A percentile compares a stretch with the other conserved stretches of the same genome.
These are phyloP conservation scores for Cercophora scortea DNA, from an alignment of 495 filamentous ascomycete genomes.

Conservation along the genomic window DNA sequence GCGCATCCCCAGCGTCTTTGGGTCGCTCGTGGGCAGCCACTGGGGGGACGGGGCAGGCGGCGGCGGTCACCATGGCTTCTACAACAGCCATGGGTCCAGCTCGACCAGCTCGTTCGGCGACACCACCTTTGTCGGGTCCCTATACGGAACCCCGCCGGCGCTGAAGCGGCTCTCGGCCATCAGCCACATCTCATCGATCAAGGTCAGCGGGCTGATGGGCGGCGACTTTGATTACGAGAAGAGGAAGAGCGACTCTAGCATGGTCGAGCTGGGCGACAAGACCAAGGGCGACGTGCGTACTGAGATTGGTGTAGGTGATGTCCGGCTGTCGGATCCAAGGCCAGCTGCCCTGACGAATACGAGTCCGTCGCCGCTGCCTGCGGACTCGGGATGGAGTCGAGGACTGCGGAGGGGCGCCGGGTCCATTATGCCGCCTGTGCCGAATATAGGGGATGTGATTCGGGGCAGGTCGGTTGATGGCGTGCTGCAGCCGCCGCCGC, in stretches of 20 bases:
- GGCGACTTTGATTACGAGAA: background rate
- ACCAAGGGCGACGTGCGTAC: background rate
- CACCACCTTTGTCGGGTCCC: conserved; percentile 5
- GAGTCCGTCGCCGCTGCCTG: background rate
- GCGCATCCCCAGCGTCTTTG: conserved; percentile 16
- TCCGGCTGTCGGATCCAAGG: background rate
- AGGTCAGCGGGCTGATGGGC: background rate
- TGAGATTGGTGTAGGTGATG: background rate
- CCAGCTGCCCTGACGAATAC: background rate
- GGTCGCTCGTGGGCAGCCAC: conserved; percentile 5
- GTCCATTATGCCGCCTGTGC: background rate
- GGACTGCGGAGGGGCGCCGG: background rate
- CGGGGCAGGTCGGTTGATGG: background rate
- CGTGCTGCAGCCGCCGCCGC: background rate
- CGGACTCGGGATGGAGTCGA: background rate
- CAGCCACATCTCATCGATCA: conserved; percentile 10
- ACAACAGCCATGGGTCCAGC: background rate
- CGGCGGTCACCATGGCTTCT: background rate
- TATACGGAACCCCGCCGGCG: conserved; percentile 5
- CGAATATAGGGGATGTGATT: conserved; percentile 7
- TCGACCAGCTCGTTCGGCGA: conserved; percentile 11
- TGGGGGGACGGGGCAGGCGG: background rate
- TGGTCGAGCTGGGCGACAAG: background rate
- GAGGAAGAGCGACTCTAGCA: background rate
- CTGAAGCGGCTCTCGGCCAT: conserved; percentile 9